Percentiles rank a stretch among this genome's conserved stretches.
Evolutionary conservation across 306 rosid genomes (phyloP).

Genomic region (Adenanthera pavonina): DNA sequence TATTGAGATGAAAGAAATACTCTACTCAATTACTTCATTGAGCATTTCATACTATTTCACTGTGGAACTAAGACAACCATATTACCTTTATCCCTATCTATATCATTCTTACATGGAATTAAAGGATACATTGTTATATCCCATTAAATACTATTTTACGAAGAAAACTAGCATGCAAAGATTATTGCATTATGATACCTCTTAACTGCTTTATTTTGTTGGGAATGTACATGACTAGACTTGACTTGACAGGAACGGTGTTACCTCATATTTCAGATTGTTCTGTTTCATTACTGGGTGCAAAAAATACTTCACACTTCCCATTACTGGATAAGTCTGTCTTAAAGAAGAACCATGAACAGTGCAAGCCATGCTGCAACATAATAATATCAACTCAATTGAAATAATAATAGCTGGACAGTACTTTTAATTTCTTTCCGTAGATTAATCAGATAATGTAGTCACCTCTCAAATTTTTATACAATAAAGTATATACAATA

Average conservation of each 20-base stretch:
- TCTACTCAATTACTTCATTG: too few relatives aligned
- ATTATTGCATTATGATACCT: background rate
- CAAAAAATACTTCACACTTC: background rate
- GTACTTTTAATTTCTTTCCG: background rate
- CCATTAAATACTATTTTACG: background rate
- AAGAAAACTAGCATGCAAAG: background rate
- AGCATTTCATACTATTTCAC: too few relatives aligned
- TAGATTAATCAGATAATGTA: conserved; percentile 9
- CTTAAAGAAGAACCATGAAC: conserved; percentile 5
- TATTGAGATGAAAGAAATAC: too few relatives aligned
- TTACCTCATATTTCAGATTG: background rate
- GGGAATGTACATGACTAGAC: background rate
- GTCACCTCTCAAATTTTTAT: conserved; percentile 25
- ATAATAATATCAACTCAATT: background rate
- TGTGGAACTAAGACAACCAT: too few relatives aligned
- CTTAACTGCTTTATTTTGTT: background rate
- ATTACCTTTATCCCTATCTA: too few relatives aligned
- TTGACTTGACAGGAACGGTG: background rate
- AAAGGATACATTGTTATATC: background rate
- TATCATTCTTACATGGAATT: too few relatives aligned
- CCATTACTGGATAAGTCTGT: background rate
- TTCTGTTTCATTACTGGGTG: background rate
- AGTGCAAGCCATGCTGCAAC: conserved; percentile 3
- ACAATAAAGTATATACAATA: conserved; percentile 25
- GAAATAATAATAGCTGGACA: conserved; percentile 5